Evolutionary conservation across 2,329 filamentous ascomycete genomes (phyloP).

Genomic region (Botryotinia calthae): DNA sequence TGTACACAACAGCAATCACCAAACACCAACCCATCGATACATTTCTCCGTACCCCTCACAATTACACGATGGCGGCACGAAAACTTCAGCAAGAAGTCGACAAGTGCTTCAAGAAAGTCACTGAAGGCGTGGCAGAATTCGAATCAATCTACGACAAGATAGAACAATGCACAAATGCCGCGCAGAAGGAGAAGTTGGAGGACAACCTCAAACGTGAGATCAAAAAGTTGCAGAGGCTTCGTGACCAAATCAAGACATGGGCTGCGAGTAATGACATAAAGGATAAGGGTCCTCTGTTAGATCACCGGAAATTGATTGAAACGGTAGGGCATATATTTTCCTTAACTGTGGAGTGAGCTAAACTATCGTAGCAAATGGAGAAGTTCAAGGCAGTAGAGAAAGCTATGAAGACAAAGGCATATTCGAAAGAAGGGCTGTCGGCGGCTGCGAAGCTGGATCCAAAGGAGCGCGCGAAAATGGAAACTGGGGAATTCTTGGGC

Average conservation of each 20-base stretch:
- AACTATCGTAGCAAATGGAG: slow-evolving; percentile 81
- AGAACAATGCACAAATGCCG: slow-evolving; percentile 82
- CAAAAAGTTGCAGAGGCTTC: slow-evolving; percentile 96
- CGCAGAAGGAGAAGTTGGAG: slow-evolving; percentile 97
- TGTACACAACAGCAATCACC: slow-evolving; percentile 32
- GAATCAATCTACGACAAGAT: slow-evolving; percentile 98
- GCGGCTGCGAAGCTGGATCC: slow-evolving; percentile 91
- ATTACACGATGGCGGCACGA: slow-evolving; percentile 77
- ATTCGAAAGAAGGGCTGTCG: slow-evolving; percentile 94
- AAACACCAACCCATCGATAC: slow-evolving; percentile 25
- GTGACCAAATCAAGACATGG: slow-evolving; percentile 99
- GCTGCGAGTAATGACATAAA: slow-evolving; percentile 98
- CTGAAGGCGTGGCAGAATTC: slow-evolving; percentile 88
- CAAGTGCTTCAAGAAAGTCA: slow-evolving; percentile 98
- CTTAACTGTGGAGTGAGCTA: slow-evolving; percentile 29
- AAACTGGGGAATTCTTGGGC: slow-evolving; percentile 81
- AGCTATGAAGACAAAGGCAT: slow-evolving; percentile 99
- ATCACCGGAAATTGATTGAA: slow-evolving; percentile 94
- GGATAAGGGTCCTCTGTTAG: slow-evolving; percentile 92
- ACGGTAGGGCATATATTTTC: slow-evolving; percentile 58
- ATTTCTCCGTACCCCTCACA: slow-evolving; percentile 24
- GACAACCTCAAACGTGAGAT: slow-evolving; percentile 98
- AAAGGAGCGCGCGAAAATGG: slow-evolving; percentile 93
- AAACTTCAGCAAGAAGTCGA: slow-evolving; percentile 98
- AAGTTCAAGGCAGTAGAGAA: slow-evolving; percentile 99